Base-by-base conservation (phyloP, 1,284 basidiomycete species). In the Austroboletus niveus region DNA sequence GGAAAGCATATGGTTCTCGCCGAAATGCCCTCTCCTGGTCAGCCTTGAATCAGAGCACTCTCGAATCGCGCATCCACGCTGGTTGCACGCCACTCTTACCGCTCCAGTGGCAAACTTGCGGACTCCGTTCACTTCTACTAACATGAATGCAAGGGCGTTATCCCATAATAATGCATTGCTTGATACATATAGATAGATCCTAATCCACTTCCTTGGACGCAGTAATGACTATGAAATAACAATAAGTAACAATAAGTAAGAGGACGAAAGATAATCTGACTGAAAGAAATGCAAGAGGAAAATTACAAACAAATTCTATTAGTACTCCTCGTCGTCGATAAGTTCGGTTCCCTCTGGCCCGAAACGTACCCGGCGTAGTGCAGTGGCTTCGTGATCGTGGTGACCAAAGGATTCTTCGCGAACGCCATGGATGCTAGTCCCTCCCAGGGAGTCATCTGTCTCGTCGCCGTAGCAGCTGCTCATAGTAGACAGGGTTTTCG, bases 341-440 rank as follows among this genome's bases (percentile, higher is more conserved):
- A 63, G 58, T 7, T 66, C 53, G 12, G 61, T 63, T 22, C 62
- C 61, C 17, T 54, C 45, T 0, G 47, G 54, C 2, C 62, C 62
- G 8, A 63, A 46, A 35, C 50, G 48, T 31, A 31, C 22, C 12
- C 22, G 46, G 43, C 34, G 30, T 15, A 44, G 20, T 38, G 29
- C 41, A 9, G 27, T 36, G 17, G 31, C 14, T 31, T 48, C 30
- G 5, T 42, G 49, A 48, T 57, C 61, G 1, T 45, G 36, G 5
- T 11, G 51, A 48, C 60, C 51, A 10, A 60, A 48, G 14, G 54
- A n/a, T 51, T 61, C 63, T 36, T 56, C 56, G 34, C 34, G 12
- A 11, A 1, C 12, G 15, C 34, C 34, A 35, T 35, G 22, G 8
- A 12, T 48, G 17, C 38, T 39, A 4, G 5, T 36, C 49, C 51